Conservation (phyloP, 805 yeast species). For the Lipomyces starkeyi region DNA sequence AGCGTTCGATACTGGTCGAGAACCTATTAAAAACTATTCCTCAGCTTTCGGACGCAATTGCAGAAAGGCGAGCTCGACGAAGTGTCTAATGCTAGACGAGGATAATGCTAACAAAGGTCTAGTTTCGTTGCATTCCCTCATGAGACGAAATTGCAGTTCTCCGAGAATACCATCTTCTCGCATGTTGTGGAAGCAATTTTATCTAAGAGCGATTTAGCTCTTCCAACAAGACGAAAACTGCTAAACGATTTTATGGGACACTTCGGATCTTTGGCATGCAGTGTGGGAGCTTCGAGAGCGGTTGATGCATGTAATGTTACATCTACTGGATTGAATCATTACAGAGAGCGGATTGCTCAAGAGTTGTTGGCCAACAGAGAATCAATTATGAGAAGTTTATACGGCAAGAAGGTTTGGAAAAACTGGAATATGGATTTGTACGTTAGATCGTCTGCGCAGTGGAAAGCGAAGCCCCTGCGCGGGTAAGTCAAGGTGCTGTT, state of each 20-base stretch:
- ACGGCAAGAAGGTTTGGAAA: constrained; percentile 93
- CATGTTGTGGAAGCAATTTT: constrained; percentile 66
- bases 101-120: not conserved
- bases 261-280: constrained; percentile 66
- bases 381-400: constrained; percentile 80
- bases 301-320: constrained; percentile 85
- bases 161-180: constrained; percentile 87
- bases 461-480: constrained; percentile 17
- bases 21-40: constrained; percentile 15
- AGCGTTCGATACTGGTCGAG: constrained; percentile 25
- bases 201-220: constrained; percentile 39
- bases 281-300: constrained; percentile 90
- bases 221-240: constrained; percentile 55
- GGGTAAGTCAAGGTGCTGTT: not conserved
- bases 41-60: constrained; percentile 43
- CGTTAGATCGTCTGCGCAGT: constrained; percentile 31
- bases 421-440: constrained; percentile 91
- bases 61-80: constrained; percentile 52
- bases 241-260: constrained; percentile 66
- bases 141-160: constrained; percentile 73
- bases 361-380: constrained; percentile 60
- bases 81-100: not conserved
- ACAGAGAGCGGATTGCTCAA: constrained; percentile 83
- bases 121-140: constrained; percentile 60
- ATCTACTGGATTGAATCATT: constrained; percentile 75